These are phyloP conservation scores for Ustilago hordei DNA, from an alignment of 1,284 basidiomycete genomes.

Conservation along the genomic window DNA sequence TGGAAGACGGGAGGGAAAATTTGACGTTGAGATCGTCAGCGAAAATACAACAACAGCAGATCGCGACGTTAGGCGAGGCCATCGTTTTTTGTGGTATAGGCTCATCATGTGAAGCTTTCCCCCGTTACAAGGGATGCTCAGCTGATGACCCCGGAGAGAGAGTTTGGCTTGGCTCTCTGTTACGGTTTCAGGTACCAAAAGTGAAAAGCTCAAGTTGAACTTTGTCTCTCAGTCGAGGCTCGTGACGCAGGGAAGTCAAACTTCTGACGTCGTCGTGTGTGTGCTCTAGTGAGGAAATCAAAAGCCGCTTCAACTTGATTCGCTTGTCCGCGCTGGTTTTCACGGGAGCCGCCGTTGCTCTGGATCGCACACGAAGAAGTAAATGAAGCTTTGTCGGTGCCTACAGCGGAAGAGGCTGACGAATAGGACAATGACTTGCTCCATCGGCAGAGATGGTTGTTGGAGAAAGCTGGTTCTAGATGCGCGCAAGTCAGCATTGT, in stretches of 20 bases:
- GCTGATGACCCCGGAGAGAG: conserved; percentile 3
- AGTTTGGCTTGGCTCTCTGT: conserved; percentile 5
- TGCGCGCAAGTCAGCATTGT: conserved; percentile 26
- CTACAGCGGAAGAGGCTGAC: conserved; percentile 17
- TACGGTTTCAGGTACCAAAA: conserved; percentile 8
- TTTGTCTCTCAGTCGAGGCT: neutral
- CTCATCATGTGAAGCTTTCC: neutral
- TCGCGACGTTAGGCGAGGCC: conserved; percentile 12
- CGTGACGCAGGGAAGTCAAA: neutral
- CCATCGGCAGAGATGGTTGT: conserved; percentile 1
- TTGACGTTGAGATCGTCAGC: conserved; percentile 11
- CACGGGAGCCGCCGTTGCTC: conserved; percentile 11
- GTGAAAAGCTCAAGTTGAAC: neutral
- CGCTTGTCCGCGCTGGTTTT: conserved; percentile 12
- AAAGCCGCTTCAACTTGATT: neutral
- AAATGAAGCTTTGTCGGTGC: conserved; percentile 11
- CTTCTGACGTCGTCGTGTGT: conserved; percentile 13
- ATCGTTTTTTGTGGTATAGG: neutral
- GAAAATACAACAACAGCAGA: conserved; percentile 16
- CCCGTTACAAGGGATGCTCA: neutral
- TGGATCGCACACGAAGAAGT: neutral
- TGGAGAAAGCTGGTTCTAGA: conserved; percentile 3
- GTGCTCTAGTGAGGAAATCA: neutral
- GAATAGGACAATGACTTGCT: neutral
- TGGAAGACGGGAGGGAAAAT: neutral